Evolutionary conservation across 2,329 filamentous ascomycete species (phyloP).

Genomic region (Verticillium tricorpus): DNA sequence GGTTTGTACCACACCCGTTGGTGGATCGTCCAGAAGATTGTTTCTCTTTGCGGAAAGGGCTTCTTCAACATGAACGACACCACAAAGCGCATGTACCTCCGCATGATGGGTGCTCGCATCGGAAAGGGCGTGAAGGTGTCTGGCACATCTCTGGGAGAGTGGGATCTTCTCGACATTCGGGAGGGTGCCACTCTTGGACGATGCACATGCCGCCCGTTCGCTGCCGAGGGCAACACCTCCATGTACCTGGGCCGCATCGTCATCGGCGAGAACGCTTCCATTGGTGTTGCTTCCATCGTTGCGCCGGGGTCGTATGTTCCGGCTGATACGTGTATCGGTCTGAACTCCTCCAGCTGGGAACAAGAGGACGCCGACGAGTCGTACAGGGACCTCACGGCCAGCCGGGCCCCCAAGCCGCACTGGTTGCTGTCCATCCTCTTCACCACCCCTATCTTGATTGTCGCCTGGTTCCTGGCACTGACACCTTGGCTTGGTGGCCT

Average conservation of each 20-base stretch:
- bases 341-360: slow-evolving; percentile 56
- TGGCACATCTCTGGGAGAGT: slow-evolving; percentile 45
- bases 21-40: slow-evolving; percentile 53
- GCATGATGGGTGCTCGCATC: slow-evolving; percentile 48
- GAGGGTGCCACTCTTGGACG: slow-evolving; percentile 42
- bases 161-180: slow-evolving; percentile 50
- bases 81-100: slow-evolving; percentile 39
- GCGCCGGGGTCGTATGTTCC: slow-evolving; percentile 45
- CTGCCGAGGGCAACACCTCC: slow-evolving; percentile 49
- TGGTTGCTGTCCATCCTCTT: slow-evolving; percentile 37
- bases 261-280: slow-evolving; percentile 40
- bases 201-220: slow-evolving; percentile 46
- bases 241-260: slow-evolving; percentile 51
- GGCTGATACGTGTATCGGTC: slow-evolving; percentile 46
- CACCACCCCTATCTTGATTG: slow-evolving; percentile 34
- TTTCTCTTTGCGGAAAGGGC: slow-evolving; percentile 43
- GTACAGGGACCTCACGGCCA: slow-evolving; percentile 38
- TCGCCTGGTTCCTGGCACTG: slow-evolving; percentile 36
- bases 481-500: slow-evolving; percentile 40
- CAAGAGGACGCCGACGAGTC: slow-evolving; percentile 39
- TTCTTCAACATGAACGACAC: slow-evolving; percentile 35
- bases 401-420: slow-evolving; percentile 35
- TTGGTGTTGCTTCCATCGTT: slow-evolving; percentile 45
- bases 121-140: slow-evolving; percentile 45
- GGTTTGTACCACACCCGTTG: slow-evolving; percentile 52